These are phyloP conservation scores for Coemansia aciculifera DNA, from an alignment of 192 early-diverging fungal species.

Conservation along the genomic window DNA sequence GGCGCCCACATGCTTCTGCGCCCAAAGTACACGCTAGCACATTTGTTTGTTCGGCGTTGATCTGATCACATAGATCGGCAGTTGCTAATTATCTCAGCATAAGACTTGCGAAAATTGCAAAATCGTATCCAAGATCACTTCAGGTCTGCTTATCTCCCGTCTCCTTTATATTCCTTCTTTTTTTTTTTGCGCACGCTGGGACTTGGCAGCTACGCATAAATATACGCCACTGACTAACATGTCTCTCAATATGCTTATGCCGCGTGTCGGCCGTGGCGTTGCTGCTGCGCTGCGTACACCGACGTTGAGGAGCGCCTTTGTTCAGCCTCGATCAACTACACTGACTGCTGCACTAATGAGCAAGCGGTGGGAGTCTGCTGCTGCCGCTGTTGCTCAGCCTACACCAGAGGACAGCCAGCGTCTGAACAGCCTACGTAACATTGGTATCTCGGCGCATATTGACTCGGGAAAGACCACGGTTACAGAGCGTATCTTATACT, in stretches of 20 bases:
- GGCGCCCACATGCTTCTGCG: background rate
- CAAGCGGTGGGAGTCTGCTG: conserved; percentile 35
- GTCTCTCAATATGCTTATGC: conserved; percentile 36
- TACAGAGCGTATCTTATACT: conserved; percentile 82
- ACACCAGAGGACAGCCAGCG: conserved; percentile 49
- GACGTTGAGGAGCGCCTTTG: conserved; percentile 4
- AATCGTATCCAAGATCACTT: background rate
- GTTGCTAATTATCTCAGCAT: background rate
- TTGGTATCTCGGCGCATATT: conserved; percentile 88
- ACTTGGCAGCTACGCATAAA: background rate
- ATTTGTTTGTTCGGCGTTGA: background rate
- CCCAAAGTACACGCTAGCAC: background rate
- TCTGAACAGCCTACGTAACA: conserved; percentile 72
- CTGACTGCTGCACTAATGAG: conserved; percentile 15
- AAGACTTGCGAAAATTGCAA: background rate
- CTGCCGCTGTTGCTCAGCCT: conserved; percentile 2
- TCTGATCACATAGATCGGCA: background rate
- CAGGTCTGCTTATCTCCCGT: background rate
- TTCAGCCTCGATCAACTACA: conserved; percentile 4
- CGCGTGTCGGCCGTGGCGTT: conserved; percentile 24
- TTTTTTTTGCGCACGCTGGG: background rate
- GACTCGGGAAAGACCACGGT: conserved; percentile 87
- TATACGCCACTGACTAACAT: conserved; percentile 12
- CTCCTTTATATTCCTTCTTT: background rate
- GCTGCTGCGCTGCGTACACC: conserved; percentile 7